A percentile compares a stretch with the other conserved stretches of the same genome.
Conservation (phyloP, 2,329 filamentous ascomycete species). For the Aspergillus phoenicis region DNA sequence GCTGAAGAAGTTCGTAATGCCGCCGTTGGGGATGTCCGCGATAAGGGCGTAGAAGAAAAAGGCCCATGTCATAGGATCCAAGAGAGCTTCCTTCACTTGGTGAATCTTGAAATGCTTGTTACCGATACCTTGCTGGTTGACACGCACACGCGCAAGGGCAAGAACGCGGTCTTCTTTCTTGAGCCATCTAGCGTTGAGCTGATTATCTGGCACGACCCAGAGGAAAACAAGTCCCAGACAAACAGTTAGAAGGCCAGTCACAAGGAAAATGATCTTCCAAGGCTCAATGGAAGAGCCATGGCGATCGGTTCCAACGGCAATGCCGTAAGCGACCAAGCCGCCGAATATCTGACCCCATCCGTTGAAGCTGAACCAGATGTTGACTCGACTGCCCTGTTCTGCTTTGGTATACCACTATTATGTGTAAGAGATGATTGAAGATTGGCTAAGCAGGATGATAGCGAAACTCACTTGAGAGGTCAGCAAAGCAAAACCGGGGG, state of each 20-base stretch:
- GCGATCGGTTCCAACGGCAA: conserved; percentile 57
- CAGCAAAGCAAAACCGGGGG: conserved; percentile 68
- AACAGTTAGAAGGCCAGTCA: conserved; percentile 57
- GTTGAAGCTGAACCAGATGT: conserved; percentile 71
- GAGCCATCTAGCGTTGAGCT: conserved; percentile 64
- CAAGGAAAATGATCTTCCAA: conserved; percentile 66
- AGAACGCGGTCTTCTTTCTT: conserved; percentile 67
- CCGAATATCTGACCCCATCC: conserved; percentile 66
- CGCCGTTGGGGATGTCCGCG: conserved; percentile 62
- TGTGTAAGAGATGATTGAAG: neutral
- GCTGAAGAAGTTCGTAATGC: conserved; percentile 63
- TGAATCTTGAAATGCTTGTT: conserved; percentile 69
- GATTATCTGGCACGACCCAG: conserved; percentile 60
- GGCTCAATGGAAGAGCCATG: conserved; percentile 62
- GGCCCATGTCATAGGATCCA: conserved; percentile 62
- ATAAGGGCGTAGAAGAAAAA: conserved; percentile 61
- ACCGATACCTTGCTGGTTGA: conserved; percentile 75
- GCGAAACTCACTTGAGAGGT: conserved; percentile 54
- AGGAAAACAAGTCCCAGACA: conserved; percentile 53
- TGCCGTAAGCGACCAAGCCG: conserved; percentile 65
- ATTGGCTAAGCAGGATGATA: neutral
- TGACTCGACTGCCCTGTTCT: conserved; percentile 65
- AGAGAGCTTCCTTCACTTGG: conserved; percentile 63
- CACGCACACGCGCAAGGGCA: conserved; percentile 69
- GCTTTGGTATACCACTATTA: conserved; percentile 70